Evolutionary conservation across 345 rosid species (phyloP).

Genomic region (Kandelia obovata): DNA sequence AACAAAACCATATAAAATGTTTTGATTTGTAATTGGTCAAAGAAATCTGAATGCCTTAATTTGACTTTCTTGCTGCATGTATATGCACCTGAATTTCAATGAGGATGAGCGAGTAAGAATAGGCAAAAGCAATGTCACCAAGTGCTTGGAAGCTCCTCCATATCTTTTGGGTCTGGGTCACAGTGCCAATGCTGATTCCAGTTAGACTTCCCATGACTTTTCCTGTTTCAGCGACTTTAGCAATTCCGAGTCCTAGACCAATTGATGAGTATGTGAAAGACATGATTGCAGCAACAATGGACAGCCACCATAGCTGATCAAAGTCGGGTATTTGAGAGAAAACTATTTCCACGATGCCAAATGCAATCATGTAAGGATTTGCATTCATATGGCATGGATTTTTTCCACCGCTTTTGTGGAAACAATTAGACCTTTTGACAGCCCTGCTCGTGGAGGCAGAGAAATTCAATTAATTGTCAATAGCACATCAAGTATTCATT

Average conservation of each 20-base stretch:
- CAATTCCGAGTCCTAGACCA: conserved; percentile 81
- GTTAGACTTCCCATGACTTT: conserved; percentile 65
- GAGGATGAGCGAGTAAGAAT: conserved; percentile 75
- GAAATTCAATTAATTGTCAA: background rate
- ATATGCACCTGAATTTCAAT: conserved; percentile 72
- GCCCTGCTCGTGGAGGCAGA: conserved; percentile 44
- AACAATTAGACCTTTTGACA: conserved; percentile 53
- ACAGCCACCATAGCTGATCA: conserved; percentile 88
- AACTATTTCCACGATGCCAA: conserved; percentile 51
- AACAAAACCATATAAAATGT: background rate
- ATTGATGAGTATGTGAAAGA: conserved; percentile 90
- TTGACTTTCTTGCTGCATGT: background rate
- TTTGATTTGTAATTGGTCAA: background rate
- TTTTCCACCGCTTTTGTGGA: conserved; percentile 35
- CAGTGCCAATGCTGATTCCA: conserved; percentile 56
- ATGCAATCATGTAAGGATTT: conserved; percentile 61
- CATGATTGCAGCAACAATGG: conserved; percentile 88
- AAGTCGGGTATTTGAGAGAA: conserved; percentile 83
- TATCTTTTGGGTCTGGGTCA: conserved; percentile 58
- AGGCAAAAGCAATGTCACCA: conserved; percentile 90
- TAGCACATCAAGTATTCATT: background rate
- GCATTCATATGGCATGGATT: conserved; percentile 50
- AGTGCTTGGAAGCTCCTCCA: conserved; percentile 92
- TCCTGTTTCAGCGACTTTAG: conserved; percentile 59
- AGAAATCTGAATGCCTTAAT: background rate